phyloP scores from a whole-genome alignment of 208 protist genomes.

The Crithidia brevicula region DNA sequence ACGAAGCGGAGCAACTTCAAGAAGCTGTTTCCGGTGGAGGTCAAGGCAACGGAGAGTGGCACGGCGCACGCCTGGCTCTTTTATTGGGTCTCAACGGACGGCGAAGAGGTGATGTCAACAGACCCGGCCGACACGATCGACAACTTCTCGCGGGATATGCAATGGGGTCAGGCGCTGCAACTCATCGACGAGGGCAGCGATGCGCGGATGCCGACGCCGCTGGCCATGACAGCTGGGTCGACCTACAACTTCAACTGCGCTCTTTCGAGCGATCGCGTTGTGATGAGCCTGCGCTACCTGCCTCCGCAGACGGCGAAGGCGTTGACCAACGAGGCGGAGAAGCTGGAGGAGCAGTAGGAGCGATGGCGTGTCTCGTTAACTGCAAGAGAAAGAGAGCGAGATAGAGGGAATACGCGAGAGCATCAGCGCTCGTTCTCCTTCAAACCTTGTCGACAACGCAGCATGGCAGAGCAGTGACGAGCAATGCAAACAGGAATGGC shows the following conservation, averaged over 20 bases:
- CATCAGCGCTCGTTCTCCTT: no score
- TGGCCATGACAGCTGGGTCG: constrained; percentile 48
- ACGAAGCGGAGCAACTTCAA: constrained; percentile 40
- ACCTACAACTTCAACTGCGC: constrained; percentile 68
- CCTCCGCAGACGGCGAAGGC: neutral
- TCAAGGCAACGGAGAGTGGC: constrained; percentile 51
- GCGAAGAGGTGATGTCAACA: constrained; percentile 79
- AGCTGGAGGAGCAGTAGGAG: constrained; percentile 17
- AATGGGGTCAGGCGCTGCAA: constrained; percentile 94
- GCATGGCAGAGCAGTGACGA: no score
- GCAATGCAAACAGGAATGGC: no score
- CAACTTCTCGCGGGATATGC: constrained; percentile 94
- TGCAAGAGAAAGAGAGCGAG: neutral
- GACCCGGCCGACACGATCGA: constrained; percentile 78
- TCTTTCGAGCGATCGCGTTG: constrained; percentile 68
- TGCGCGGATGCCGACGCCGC: constrained; percentile 44
- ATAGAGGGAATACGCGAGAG: neutral
- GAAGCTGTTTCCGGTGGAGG: constrained; percentile 39
- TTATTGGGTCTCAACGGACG: constrained; percentile 76
- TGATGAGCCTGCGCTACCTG: constrained; percentile 60
- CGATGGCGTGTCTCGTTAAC: neutral
- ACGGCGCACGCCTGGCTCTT: constrained; percentile 88
- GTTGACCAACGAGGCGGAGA: constrained; percentile 30
- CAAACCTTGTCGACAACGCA: no score
- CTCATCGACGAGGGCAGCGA: constrained; percentile 76